Evolutionary conservation across 2,329 filamentous ascomycete species (phyloP).

Genomic region (Penicillium sp.): DNA sequence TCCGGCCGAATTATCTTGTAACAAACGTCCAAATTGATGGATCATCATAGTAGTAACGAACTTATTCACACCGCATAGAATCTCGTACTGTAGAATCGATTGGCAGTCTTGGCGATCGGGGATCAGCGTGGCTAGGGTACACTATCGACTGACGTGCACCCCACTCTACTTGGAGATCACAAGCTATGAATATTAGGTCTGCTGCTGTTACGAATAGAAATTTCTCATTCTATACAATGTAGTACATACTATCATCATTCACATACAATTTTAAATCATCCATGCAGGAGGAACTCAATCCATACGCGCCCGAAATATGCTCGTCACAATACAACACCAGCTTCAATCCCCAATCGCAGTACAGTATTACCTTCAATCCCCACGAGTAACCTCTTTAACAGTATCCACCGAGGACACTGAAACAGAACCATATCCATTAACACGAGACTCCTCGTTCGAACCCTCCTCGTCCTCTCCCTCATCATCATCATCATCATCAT

Average conservation of each 20-base stretch:
- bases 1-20: too few relatives aligned
- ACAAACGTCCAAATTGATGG: too few relatives aligned
- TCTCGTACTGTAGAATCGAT: too few relatives aligned
- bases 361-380: background rate
- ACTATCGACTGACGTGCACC: too few relatives aligned
- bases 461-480: too few relatives aligned
- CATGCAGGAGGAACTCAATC: background rate
- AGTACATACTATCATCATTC: background rate
- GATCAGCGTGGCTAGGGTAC: too few relatives aligned
- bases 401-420: constrained; percentile 6
- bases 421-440: constrained; percentile 18
- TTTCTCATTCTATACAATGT: constrained; percentile 6
- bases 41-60: too few relatives aligned
- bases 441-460: background rate
- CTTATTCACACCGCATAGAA: too few relatives aligned
- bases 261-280: background rate
- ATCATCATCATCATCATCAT: constrained; percentile 8
- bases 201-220: too few relatives aligned
- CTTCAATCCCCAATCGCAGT: background rate
- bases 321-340: background rate
- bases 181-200: too few relatives aligned
- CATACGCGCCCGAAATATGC: constrained; percentile 2
- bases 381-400: background rate
- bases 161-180: too few relatives aligned
- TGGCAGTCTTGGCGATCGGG: too few relatives aligned